Evolutionary conservation across 148 eudicot genomes (phyloP).

Genomic region (Fagopyrum tataricum): DNA sequence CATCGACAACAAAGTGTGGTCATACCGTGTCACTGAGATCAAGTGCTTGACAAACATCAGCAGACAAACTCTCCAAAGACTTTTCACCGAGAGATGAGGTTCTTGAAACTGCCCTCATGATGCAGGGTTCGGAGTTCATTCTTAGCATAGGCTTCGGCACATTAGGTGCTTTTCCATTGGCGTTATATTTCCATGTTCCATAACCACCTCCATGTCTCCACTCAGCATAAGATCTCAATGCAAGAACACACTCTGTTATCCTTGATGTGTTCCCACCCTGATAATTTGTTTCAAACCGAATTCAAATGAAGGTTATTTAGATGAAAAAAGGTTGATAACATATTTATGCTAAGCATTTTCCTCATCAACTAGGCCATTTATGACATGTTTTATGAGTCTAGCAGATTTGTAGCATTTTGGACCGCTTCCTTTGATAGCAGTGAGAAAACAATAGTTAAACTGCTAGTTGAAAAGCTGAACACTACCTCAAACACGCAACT

Average conservation of each 20-base stretch:
- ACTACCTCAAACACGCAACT: too few relatives aligned
- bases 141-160: conserved; percentile 40
- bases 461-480: too few relatives aligned
- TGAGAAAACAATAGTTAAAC: too few relatives aligned
- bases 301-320: not conserved
- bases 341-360: not conserved
- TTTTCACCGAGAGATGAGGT: conserved; percentile 46
- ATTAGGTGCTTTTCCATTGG: conserved; percentile 39
- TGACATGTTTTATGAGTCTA: too few relatives aligned
- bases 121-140: conserved; percentile 60
- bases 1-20: conserved; percentile 5
- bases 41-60: conserved; percentile 35
- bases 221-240: conserved; percentile 56
- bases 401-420: too few relatives aligned
- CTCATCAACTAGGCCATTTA: too few relatives aligned
- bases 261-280: conserved; percentile 90
- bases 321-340: not conserved
- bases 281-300: not conserved
- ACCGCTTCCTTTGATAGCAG: too few relatives aligned
- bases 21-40: conserved; percentile 51
- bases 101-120: conserved; percentile 50
- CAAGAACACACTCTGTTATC: conserved; percentile 71
- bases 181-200: conserved; percentile 57
- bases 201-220: conserved; percentile 70
- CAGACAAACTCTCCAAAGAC: conserved; percentile 35